phyloP scores from a whole-genome alignment of 2,329 filamentous ascomycete genomes.

The Phialophora tarda region DNA sequence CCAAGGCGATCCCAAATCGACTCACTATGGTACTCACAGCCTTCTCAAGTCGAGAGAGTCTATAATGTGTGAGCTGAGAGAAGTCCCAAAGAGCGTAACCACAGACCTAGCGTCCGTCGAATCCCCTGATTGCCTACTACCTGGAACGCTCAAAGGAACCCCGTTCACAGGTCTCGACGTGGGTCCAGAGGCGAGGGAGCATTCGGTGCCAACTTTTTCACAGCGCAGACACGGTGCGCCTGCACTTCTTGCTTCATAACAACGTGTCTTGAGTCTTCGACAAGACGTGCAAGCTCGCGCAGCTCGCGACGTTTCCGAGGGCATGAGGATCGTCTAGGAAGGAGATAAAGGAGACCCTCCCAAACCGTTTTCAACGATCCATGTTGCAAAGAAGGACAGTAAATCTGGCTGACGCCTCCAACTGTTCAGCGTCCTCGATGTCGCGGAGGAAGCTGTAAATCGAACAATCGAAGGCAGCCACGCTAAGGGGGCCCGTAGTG shows the following conservation, averaged over 20 bases:
- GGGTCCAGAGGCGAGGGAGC: slow-evolving; percentile 39
- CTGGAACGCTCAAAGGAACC: not conserved
- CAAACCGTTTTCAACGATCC: not conserved
- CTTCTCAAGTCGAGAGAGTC: slow-evolving; percentile 16
- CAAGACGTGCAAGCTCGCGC: slow-evolving; percentile 45
- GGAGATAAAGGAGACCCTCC: not conserved
- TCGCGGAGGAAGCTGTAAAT: not conserved
- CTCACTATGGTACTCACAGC: slow-evolving; percentile 3
- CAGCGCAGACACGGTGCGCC: slow-evolving; percentile 48
- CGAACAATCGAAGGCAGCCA: not conserved
- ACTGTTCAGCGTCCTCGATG: not conserved
- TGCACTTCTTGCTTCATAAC: slow-evolving; percentile 45
- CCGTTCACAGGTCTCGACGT: not conserved
- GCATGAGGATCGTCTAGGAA: slow-evolving; percentile 34
- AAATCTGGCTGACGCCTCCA: not conserved
- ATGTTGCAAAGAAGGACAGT: not conserved
- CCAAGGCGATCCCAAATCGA: slow-evolving; percentile 13
- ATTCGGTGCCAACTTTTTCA: slow-evolving; percentile 45
- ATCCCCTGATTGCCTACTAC: not conserved
- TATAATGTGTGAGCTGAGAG: slow-evolving; percentile 4
- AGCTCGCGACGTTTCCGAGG: slow-evolving; percentile 7
- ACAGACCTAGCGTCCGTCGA: slow-evolving; percentile 13
- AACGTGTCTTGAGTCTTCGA: slow-evolving; percentile 52
- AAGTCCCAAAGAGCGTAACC: not conserved
- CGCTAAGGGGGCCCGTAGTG: not conserved